Conservation (phyloP, 202 grass and related monocot genomes). For the Carex sylvatica region DNA sequence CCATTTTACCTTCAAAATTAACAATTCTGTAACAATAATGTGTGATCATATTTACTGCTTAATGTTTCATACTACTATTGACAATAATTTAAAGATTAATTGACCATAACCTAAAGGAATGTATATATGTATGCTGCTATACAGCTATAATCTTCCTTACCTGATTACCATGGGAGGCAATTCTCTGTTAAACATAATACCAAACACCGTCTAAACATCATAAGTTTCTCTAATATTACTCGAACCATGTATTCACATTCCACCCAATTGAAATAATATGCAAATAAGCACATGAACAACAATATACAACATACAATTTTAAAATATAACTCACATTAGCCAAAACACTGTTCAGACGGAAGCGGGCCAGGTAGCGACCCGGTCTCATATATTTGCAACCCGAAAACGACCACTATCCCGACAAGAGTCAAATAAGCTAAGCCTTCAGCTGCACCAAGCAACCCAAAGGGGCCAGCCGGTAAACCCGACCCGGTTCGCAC, state of each 20-base stretch:
- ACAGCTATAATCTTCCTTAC: background rate
- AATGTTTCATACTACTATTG: background rate
- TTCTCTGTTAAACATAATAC: background rate
- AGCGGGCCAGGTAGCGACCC: conserved; percentile 64
- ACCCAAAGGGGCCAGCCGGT: conserved; percentile 58
- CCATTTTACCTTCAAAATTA: background rate
- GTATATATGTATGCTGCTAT: background rate
- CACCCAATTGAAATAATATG: background rate
- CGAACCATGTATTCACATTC: background rate
- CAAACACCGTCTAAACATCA: background rate
- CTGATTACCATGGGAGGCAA: background rate
- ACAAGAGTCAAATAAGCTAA: conserved; percentile 52
- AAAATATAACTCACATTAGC: conserved; percentile 20
- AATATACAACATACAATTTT: background rate
- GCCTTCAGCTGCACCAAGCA: conserved; percentile 72
- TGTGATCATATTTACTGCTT: background rate
- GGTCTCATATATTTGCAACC: conserved; percentile 59
- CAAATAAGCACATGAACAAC: background rate
- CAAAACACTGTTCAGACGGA: conserved; percentile 70
- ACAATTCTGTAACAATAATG: background rate
- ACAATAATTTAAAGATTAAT: background rate
- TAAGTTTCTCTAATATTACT: background rate
- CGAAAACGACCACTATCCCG: conserved; percentile 53
- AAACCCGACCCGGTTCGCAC: conserved; percentile 68
- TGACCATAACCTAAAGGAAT: background rate